phyloP scores from a whole-genome alignment of 345 rosid genomes.

The Lepidium africanum region DNA sequence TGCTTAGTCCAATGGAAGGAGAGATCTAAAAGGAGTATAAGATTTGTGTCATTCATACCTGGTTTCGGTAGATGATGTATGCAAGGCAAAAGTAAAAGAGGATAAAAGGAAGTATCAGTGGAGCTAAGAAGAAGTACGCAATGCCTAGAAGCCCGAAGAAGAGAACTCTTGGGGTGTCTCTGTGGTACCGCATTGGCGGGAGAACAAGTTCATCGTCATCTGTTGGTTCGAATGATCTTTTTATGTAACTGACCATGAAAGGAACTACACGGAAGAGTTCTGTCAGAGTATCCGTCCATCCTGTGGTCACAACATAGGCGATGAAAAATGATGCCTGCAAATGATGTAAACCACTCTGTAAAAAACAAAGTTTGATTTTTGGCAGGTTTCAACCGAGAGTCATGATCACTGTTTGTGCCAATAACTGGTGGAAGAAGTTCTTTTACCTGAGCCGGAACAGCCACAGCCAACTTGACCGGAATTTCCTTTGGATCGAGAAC shows the following conservation, averaged over 20 bases:
- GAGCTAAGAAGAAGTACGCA: conserved; percentile 90
- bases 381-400: neutral
- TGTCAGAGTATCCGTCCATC: conserved; percentile 84
- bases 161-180: conserved; percentile 75
- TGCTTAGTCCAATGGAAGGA: neutral
- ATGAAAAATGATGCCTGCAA: conserved; percentile 86
- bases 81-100: conserved; percentile 76
- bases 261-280: conserved; percentile 88
- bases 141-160: conserved; percentile 90
- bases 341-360: neutral
- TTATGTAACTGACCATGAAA: conserved; percentile 43
- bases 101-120: conserved; percentile 88
- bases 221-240: conserved; percentile 42
- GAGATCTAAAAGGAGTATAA: neutral
- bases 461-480: conserved; percentile 63
- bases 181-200: conserved; percentile 74
- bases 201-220: conserved; percentile 51
- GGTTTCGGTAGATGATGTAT: conserved; percentile 73
- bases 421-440: neutral
- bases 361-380: neutral
- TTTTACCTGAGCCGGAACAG: conserved; percentile 92
- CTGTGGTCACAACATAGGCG: conserved; percentile 92
- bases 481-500: conserved; percentile 69
- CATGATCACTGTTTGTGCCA: neutral
- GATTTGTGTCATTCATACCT: conserved; percentile 46